Evolutionary conservation across 495 filamentous ascomycete species (phyloP), one percentile per base, ranked within the genome.

Genomic region (Melanomma pulvis-pyrius): DNA sequence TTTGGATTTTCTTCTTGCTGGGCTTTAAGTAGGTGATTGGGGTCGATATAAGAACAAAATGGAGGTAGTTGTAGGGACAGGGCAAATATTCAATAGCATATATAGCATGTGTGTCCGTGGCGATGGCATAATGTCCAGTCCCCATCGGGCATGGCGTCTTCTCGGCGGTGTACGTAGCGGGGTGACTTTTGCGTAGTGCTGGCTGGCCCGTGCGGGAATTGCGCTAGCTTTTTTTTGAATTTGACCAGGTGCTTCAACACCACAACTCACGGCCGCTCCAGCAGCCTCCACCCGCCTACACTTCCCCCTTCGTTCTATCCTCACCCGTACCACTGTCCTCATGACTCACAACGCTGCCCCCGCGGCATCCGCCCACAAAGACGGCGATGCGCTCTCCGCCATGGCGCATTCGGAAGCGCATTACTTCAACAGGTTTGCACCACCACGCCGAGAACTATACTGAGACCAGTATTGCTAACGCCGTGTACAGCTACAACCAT

Each of bases 351-450:
- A 68, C 47, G 54, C 63, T 47, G 59, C 51, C n/a, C 63, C 69
- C 8, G 30, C 65, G 50, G 65, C 63, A 52, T 54, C 70, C 24
- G 32, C 53, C 39, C 59, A 59, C 59, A 73, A 74, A 48, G 56
- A 50, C 12, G 58, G 46, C 41, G 74, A 76, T 46, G 57, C 59
- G 44, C 71, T 76, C 41, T 63, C 67, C 29, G 69, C 65, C 55
- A 72, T 78, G 71, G 57, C 73, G 60, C 92, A 96, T 77, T 89
- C 92, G 65, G 92, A 97, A 81, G 89, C 92, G 72, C 92, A 96
- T 78, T 97, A 97, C 81, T 97, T 97, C 83, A 97, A 96, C 77
- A 94, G 91, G 92, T 92, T 79, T 71, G 86, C 74, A 24, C 28
- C 11, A 19, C 11, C 29, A 54, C 59, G 32, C 44, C 21, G n/a